These are phyloP conservation scores for Euphorbia tirucalli DNA, from an alignment of 345 rosid species.

Conservation along the genomic window DNA sequence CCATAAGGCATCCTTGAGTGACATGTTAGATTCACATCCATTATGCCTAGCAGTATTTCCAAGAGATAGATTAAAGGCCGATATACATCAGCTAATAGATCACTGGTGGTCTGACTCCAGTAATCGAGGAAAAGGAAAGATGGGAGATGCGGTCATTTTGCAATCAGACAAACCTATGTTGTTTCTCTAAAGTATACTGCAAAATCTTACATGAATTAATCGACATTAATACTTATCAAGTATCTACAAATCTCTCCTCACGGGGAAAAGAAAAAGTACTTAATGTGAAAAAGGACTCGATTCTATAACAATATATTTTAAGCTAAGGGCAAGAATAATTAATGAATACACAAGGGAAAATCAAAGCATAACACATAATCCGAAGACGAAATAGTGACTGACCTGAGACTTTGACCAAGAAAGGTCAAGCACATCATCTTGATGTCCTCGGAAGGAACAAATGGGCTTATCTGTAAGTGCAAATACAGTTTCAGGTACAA, in stretches of 20 bases:
- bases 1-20: neutral
- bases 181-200: neutral
- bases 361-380: neutral
- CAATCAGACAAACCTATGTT: neutral
- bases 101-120: neutral
- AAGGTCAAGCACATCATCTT: conserved; percentile 85
- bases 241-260: neutral
- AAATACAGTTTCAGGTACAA: conserved; percentile 78
- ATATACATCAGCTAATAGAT: neutral
- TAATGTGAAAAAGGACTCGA: neutral
- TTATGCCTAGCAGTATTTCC: neutral
- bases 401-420: conserved; percentile 99
- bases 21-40: neutral
- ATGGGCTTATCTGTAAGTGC: conserved; percentile 81
- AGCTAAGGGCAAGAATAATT: neutral
- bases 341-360: neutral
- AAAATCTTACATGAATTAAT: neutral
- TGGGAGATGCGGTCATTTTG: too few relatives aligned
- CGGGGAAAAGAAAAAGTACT: neutral
- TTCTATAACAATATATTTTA: neutral
- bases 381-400: conserved; percentile 22
- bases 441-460: conserved; percentile 84
- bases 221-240: neutral
- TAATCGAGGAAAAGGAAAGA: neutral
- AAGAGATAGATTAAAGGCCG: neutral